Evolutionary conservation across 345 rosid genomes (phyloP).

Genomic region (Citrus sp.): DNA sequence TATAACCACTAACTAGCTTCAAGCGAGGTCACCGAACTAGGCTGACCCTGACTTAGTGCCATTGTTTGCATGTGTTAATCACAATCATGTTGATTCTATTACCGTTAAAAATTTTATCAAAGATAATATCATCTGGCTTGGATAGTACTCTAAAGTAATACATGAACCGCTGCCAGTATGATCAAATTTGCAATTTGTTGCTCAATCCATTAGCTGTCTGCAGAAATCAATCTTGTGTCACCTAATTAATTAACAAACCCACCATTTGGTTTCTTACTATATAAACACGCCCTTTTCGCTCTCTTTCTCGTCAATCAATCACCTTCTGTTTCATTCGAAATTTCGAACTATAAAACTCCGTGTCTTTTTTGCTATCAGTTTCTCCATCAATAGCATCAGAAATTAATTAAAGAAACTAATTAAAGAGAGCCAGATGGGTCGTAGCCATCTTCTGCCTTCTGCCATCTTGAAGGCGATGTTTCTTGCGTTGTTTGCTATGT

Average conservation of each 20-base stretch:
- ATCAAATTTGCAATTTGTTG: slow-evolving; percentile 13
- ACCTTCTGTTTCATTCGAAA: background rate
- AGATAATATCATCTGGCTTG: slow-evolving; percentile 14
- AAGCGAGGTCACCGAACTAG: background rate
- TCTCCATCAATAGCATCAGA: background rate
- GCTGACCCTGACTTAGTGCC: background rate
- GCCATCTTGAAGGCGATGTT: slow-evolving; percentile 3
- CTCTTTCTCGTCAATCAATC: slow-evolving; percentile 14
- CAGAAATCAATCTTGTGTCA: slow-evolving; percentile 19
- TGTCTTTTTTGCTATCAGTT: background rate
- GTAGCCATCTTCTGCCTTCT: background rate
- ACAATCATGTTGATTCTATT: background rate
- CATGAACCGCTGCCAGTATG: slow-evolving; percentile 4
- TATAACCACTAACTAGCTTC: background rate
- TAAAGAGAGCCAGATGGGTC: slow-evolving; percentile 18
- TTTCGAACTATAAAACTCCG: background rate
- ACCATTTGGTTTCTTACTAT: slow-evolving; percentile 6
- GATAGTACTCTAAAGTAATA: slow-evolving; percentile 28
- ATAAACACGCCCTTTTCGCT: slow-evolving; percentile 13
- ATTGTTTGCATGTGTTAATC: background rate
- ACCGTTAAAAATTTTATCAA: background rate
- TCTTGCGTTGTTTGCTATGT: slow-evolving; percentile 18
- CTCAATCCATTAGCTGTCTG: background rate
- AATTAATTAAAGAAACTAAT: background rate
- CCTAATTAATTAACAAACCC: slow-evolving; percentile 35